Base-by-base conservation (phyloP, 208 protist species). In the Leishmania tropica region DNA sequence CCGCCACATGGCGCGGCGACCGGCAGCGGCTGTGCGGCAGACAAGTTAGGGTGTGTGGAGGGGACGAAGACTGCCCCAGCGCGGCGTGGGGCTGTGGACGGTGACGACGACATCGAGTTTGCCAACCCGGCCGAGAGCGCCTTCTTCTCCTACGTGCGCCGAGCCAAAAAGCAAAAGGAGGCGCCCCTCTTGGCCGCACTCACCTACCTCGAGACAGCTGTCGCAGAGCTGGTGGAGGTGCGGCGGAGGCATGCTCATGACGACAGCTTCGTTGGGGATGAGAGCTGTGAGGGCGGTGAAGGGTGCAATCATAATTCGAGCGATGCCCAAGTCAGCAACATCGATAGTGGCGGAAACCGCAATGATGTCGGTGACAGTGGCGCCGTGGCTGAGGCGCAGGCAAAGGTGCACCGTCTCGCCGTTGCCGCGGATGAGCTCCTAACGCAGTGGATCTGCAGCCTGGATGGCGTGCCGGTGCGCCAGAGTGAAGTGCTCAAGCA, bases 401-500 rank as follows among this genome's bases (percentile, higher is more conserved):
- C 65, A 19, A 75, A 75, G 42, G 75, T 94, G 67, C 48, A 86
- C 31, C 76, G 67, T n/a, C 81, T 85, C 17, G 89, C 88, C 3
- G 65, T 89, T 31, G 80, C 90, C 62, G 88, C 90, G 19, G 92
- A 95, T 83, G 93, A 96, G 84, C 82, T 94, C 17, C 89, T 96
- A 37, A 95, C 93, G 56, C 90, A 94, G 78, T 93, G 88, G 70
- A 85, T 96, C 19, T 84, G 85, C 21, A 84, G 88, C 56, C 76
- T 96, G 2, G 90, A 95, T 75, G 80, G 89, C 8, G 83, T 87
- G 19, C 93, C 93, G 24, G 92, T 95, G 17, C 80, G 86, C 3
- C 81, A 87, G 19, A 83, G 83, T 6, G 64, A 78, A 13, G 80
- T 78, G 40, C 81, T 96, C 48, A 90, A 87, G 85, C 83, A 85